A percentile compares a stretch with the other conserved stretches of the same genome.
phyloP scores from a whole-genome alignment of 331 rosid species.

The Telfairia occidentalis region DNA sequence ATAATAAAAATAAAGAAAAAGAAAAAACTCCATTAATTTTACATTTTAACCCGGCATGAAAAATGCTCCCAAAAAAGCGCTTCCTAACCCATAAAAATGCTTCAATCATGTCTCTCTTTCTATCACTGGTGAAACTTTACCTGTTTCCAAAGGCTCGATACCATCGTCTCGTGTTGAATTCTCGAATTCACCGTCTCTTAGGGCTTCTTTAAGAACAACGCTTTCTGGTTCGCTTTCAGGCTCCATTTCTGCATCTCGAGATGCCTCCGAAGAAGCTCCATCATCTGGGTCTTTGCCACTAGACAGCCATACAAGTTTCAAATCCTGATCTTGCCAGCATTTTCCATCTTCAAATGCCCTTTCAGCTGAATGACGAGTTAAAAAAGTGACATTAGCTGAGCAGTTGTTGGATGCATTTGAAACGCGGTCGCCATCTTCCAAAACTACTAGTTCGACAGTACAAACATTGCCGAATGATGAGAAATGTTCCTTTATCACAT shows the following conservation, averaged over 20 bases:
- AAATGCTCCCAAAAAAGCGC: constrained; percentile 49
- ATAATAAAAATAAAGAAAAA: background rate
- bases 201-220: constrained; percentile 25
- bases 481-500: constrained; percentile 68
- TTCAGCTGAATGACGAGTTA: constrained; percentile 70
- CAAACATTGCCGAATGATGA: constrained; percentile 50
- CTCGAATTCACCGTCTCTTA: constrained; percentile 30
- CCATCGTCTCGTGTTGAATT: constrained; percentile 22
- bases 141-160: constrained; percentile 26
- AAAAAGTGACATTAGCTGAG: constrained; percentile 39
- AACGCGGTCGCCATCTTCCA: constrained; percentile 24
- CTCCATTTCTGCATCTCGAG: constrained; percentile 27
- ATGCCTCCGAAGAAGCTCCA: constrained; percentile 35
- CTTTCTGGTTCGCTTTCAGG: constrained; percentile 23
- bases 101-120: constrained; percentile 39
- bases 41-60: constrained; percentile 75
- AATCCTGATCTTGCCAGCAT: constrained; percentile 63
- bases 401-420: constrained; percentile 34
- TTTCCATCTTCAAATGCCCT: constrained; percentile 59
- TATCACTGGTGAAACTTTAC: constrained; percentile 36
- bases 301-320: constrained; percentile 60
- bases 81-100: constrained; percentile 29
- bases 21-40: constrained; percentile 28
- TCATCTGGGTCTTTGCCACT: constrained; percentile 25
- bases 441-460: constrained; percentile 39